Evolutionary conservation across 208 protist species (phyloP).

Genomic region (Leishmania major): DNA sequence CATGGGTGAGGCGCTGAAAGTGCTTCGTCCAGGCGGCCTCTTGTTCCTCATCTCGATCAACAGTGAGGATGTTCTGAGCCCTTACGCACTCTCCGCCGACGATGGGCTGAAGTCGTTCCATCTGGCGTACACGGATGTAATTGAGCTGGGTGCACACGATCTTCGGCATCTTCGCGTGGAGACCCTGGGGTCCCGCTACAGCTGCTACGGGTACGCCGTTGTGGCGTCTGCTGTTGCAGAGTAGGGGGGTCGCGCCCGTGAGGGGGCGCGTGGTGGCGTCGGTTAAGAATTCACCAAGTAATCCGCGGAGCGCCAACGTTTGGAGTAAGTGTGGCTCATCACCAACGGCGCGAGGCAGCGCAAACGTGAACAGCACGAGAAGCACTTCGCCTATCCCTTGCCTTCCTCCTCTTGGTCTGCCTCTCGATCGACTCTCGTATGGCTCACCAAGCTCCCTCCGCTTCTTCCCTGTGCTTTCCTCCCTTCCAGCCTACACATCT

Average conservation of each 20-base stretch:
- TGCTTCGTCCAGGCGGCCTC: conserved; percentile 36
- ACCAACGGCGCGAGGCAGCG: too few species aligned
- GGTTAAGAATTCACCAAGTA: background rate
- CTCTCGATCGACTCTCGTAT: background rate
- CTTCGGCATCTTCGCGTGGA: conserved; percentile 41
- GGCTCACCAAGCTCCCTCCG: background rate
- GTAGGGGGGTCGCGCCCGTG: background rate
- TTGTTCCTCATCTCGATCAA: conserved; percentile 75
- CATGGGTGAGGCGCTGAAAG: conserved; percentile 36
- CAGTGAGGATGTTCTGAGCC: conserved; percentile 44
- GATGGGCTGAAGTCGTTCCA: conserved; percentile 35
- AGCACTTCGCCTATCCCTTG: background rate
- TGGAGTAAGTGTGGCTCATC: background rate
- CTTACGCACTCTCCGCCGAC: conserved; percentile 43
- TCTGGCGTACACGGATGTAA: conserved; percentile 19
- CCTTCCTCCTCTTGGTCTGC: background rate
- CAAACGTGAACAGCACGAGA: too few species aligned
- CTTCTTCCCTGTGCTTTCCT: background rate
- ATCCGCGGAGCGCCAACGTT: too few species aligned
- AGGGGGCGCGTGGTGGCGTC: background rate
- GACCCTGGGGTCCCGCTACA: conserved; percentile 62
- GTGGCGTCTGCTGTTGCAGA: conserved; percentile 5
- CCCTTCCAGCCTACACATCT: background rate
- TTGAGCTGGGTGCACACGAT: conserved; percentile 31
- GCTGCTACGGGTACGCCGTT: conserved; percentile 42